Conservation (phyloP, 2,329 filamentous ascomycete genomes). For the Calonectria pteridis region DNA sequence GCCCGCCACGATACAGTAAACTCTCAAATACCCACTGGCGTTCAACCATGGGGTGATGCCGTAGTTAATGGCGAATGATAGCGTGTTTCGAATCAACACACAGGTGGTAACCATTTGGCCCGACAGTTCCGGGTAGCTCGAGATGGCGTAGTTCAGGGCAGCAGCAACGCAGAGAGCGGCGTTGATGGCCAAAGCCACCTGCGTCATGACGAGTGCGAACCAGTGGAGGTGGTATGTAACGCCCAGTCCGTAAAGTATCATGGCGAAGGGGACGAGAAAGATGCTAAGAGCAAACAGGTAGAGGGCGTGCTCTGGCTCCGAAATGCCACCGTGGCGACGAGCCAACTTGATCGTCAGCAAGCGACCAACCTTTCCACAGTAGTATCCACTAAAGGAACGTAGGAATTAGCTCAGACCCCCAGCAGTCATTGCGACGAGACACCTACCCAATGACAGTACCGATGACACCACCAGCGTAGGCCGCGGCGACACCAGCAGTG, state of each 20-base stretch:
- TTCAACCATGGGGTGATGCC: constrained; percentile 48
- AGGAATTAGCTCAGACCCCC: neutral
- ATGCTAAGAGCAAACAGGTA: constrained; percentile 54
- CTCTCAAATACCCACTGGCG: constrained; percentile 17
- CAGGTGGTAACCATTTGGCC: constrained; percentile 47
- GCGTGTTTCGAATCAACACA: constrained; percentile 52
- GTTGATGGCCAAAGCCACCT: constrained; percentile 45
- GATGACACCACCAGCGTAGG: constrained; percentile 50
- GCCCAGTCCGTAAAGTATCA: constrained; percentile 57
- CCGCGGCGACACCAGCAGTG: constrained; percentile 43
- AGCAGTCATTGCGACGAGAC: neutral
- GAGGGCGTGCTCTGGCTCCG: constrained; percentile 63
- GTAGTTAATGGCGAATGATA: constrained; percentile 55
- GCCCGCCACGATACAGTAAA: constrained; percentile 25
- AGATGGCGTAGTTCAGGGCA: constrained; percentile 47
- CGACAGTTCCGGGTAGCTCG: constrained; percentile 46
- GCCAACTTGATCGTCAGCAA: constrained; percentile 57
- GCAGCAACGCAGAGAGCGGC: constrained; percentile 42
- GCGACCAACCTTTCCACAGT: constrained; percentile 49
- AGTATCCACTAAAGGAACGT: constrained; percentile 36
- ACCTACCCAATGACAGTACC: constrained; percentile 55
- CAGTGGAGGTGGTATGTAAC: constrained; percentile 48
- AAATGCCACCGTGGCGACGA: constrained; percentile 58
- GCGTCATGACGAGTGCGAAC: constrained; percentile 46
- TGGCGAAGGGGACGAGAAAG: constrained; percentile 54